Conservation (phyloP, 1,284 basidiomycete species). For the Termitomyces sp. region DNA sequence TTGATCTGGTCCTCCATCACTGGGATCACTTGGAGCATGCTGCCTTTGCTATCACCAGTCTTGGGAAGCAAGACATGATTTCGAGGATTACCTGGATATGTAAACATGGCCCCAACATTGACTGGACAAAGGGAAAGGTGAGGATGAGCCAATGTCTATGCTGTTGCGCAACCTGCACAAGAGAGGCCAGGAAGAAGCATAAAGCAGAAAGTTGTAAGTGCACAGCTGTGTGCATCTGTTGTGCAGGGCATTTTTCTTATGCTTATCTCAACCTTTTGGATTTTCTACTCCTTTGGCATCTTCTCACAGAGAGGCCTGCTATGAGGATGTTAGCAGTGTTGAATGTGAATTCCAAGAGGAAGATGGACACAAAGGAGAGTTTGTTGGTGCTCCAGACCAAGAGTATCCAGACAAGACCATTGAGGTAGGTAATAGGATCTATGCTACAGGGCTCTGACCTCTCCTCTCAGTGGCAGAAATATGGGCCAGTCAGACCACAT, state of each 20-base stretch:
- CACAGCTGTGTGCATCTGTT: not conserved
- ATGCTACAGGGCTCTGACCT: not conserved
- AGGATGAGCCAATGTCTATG: slow-evolving; percentile 21
- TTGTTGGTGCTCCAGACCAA: not conserved
- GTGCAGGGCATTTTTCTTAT: not conserved
- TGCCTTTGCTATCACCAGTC: slow-evolving; percentile 19
- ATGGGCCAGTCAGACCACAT: no score
- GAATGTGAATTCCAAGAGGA: not conserved
- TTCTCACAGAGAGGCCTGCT: not conserved
- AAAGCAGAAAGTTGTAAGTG: not conserved
- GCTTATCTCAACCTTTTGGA: not conserved
- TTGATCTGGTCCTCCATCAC: no score
- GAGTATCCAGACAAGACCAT: not conserved
- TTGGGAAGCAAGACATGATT: slow-evolving; percentile 22
- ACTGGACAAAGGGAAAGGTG: slow-evolving; percentile 21
- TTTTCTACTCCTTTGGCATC: not conserved
- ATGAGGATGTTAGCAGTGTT: not conserved
- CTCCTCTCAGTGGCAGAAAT: no score
- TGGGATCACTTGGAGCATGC: slow-evolving; percentile 4
- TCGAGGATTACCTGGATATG: slow-evolving; percentile 24
- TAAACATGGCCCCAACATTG: slow-evolving; percentile 24
- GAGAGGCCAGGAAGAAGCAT: not conserved
- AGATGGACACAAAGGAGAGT: not conserved
- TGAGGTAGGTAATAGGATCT: not conserved
- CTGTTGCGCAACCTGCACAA: not conserved